Evolutionary conservation across 495 filamentous ascomycete genomes (phyloP).

Genomic region (Lasiosphaeria hispida): DNA sequence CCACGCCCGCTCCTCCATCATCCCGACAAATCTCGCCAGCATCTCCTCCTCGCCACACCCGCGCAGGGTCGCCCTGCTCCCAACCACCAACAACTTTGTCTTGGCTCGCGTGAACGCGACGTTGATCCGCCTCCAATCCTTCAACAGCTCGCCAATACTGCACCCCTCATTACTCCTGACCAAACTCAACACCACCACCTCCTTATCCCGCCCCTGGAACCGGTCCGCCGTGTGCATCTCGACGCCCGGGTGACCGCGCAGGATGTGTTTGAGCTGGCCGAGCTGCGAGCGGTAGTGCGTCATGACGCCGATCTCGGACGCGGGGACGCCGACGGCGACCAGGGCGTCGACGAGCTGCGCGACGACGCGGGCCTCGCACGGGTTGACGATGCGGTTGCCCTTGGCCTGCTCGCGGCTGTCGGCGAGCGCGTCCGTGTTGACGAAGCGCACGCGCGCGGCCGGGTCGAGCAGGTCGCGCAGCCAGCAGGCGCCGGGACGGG

Average conservation of each 20-base stretch:
- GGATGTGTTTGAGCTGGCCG: slow-evolving; percentile 44
- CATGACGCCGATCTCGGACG: slow-evolving; percentile 86
- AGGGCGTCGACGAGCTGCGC: slow-evolving; percentile 76
- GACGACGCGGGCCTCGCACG: slow-evolving; percentile 70
- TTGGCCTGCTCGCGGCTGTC: slow-evolving; percentile 64
- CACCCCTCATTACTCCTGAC: slow-evolving; percentile 81
- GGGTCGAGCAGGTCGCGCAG: slow-evolving; percentile 73
- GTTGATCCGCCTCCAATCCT: slow-evolving; percentile 91
- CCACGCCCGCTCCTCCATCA: slow-evolving; percentile 75
- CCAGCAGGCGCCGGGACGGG: slow-evolving; percentile 65
- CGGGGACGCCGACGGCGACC: slow-evolving; percentile 68
- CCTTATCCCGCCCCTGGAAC: slow-evolving; percentile 95
- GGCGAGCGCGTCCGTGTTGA: slow-evolving; percentile 80
- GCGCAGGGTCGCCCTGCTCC: slow-evolving; percentile 70
- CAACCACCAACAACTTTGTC: slow-evolving; percentile 84
- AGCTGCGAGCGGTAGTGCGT: slow-evolving; percentile 98
- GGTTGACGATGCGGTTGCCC: slow-evolving; percentile 84
- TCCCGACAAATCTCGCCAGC: slow-evolving; percentile 65
- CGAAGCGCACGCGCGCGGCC: slow-evolving; percentile 68
- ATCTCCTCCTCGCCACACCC: slow-evolving; percentile 67
- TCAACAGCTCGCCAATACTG: slow-evolving; percentile 80
- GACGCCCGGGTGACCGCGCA: slow-evolving; percentile 41
- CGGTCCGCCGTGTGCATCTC: slow-evolving; percentile 97
- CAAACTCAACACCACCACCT: slow-evolving; percentile 78
- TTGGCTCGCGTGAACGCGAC: slow-evolving; percentile 91